Base-by-base conservation (phyloP, 2,329 filamentous ascomycete genomes). In the Verticillium albo-atrum region DNA sequence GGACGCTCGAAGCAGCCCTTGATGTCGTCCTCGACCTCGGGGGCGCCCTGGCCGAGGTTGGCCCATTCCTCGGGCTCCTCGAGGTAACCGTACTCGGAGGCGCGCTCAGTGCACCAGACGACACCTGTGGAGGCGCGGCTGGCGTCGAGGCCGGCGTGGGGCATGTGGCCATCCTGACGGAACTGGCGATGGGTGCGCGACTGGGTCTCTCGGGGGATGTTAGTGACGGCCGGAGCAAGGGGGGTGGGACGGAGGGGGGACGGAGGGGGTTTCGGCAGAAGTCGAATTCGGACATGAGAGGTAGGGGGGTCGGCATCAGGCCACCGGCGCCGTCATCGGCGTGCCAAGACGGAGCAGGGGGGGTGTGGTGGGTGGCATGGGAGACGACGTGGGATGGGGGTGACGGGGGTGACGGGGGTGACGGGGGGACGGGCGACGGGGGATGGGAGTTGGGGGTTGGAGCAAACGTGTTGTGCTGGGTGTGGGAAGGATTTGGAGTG, bases 1-100 rank as follows among this genome's bases (percentile, higher is more conserved):
- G 94, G 94, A 17, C 94, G 86, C 68, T 89, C 82, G 73, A 97
- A 97, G 77, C 90, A 95, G 60, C 93, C 92, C 68, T 88, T 84
- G 68, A 97, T 97, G 64, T 95, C 92, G 66, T 96, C 91, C 68
- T 97, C 94, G 62, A 96, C 94, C 74, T 97, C 92, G 51, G 93
- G 93, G 17, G 93, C 93, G 67, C 93, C 93, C 78, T 97, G 94
- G 32, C 94, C 94, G 57, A 98, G 81, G 73, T 98, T 98, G 61
- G 94, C 92, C 94, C 94, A 97, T 64, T 82, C 77, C 2, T 89
- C 83, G 12, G 92, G 93, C 66, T 93, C 82, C 4, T 97, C 93
- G 56, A 86, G 79, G 78, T 89, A 97, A 67, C 94, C 94, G 77
- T 94, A 90, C 76, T 97, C 92, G 72, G 87, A 85, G 58, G 93